Evolutionary conservation across 2,329 filamentous ascomycete species (phyloP).

Genomic region (Fusarium scirpi): DNA sequence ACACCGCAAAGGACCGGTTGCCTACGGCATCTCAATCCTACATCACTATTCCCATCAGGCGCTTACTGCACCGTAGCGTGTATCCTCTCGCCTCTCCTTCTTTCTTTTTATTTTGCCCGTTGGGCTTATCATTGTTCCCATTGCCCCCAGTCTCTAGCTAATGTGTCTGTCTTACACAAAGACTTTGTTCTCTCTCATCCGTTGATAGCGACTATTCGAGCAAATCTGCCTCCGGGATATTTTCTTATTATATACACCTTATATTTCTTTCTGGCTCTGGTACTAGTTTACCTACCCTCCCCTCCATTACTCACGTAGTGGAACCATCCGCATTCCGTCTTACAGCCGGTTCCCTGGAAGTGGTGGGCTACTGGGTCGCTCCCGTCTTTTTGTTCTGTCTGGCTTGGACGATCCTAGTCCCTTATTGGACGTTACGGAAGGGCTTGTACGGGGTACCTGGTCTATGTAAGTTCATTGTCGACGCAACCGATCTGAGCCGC

Average conservation of each 20-base stretch:
- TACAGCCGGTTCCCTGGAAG: slow-evolving; percentile 42
- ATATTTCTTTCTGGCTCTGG: slow-evolving; percentile 15
- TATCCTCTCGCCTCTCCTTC: neutral
- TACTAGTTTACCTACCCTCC: slow-evolving; percentile 31
- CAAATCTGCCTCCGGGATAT: slow-evolving; percentile 3
- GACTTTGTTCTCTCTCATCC: slow-evolving; percentile 11
- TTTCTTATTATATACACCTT: slow-evolving; percentile 20
- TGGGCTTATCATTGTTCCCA: slow-evolving; percentile 9
- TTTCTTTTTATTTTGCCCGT: neutral
- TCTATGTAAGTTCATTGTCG: slow-evolving; percentile 45
- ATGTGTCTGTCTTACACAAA: slow-evolving; percentile 18
- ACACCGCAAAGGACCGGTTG: slow-evolving; percentile 14
- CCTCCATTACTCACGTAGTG: slow-evolving; percentile 38
- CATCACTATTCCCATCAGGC: slow-evolving; percentile 2
- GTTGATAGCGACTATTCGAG: slow-evolving; percentile 22
- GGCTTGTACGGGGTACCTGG: slow-evolving; percentile 28
- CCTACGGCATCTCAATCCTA: slow-evolving; percentile 7
- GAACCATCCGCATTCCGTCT: slow-evolving; percentile 46
- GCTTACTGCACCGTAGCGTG: neutral
- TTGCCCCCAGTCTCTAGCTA: neutral
- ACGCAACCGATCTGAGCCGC: slow-evolving; percentile 42
- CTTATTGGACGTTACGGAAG: slow-evolving; percentile 33
- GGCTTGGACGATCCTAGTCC: slow-evolving; percentile 32
- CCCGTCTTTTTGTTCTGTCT: slow-evolving; percentile 35
- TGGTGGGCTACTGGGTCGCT: slow-evolving; percentile 39